Evolutionary conservation across 306 rosid genomes (phyloP).

Genomic region (Potentilla sterilis): DNA sequence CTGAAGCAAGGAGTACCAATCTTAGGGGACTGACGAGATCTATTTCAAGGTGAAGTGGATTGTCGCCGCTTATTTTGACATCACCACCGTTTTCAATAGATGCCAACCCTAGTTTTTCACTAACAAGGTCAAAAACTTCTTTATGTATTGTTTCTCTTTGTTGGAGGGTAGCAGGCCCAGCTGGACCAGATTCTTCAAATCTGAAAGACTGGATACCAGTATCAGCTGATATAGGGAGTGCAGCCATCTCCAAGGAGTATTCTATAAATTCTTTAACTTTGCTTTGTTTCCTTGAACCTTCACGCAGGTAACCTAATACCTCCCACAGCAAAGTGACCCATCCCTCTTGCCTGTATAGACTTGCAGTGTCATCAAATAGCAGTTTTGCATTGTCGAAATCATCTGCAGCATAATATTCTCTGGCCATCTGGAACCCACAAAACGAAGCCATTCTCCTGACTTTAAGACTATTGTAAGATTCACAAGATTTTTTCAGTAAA

Average conservation of each 20-base stretch:
- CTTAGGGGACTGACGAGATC: conserved; percentile 94
- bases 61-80: conserved; percentile 48
- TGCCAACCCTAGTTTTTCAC: conserved; percentile 42
- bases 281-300: conserved; percentile 67
- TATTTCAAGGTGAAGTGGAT: conserved; percentile 77
- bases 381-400: conserved; percentile 65
- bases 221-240: conserved; percentile 69
- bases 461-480: conserved; percentile 56
- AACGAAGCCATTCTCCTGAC: conserved; percentile 70
- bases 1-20: conserved; percentile 83
- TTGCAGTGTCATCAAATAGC: conserved; percentile 63
- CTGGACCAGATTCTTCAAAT: conserved; percentile 68
- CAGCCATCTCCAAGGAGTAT: conserved; percentile 96
- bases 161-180: conserved; percentile 63
- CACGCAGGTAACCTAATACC: conserved; percentile 85
- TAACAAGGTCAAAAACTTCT: conserved; percentile 68
- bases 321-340: conserved; percentile 94
- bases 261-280: conserved; percentile 70
- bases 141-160: conserved; percentile 73
- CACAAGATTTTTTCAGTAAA: conserved; percentile 68
- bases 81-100: conserved; percentile 36
- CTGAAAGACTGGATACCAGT: conserved; percentile 45
- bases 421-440: conserved; percentile 84
- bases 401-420: conserved; percentile 71
- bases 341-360: conserved; percentile 89